Evolutionary conservation across 768 basidiomycete species (phyloP), one percentile per base, ranked within the genome.

Genomic region (Kwoniella heveanensis): DNA sequence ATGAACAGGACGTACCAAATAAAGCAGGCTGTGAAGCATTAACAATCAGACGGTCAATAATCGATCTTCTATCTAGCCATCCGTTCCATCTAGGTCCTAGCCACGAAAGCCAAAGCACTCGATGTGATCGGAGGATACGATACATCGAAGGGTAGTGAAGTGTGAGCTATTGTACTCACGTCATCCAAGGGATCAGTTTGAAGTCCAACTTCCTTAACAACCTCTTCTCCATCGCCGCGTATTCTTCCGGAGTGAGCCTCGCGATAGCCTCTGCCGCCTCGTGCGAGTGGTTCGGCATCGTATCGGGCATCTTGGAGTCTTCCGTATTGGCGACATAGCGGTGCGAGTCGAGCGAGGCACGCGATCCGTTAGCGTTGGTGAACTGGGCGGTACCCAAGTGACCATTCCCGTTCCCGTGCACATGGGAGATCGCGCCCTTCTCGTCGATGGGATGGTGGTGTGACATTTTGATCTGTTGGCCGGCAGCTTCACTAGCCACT

Each of bases 131-230:
- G n/a, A n/a, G n/a, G n/a, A n/a, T n/a, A n/a, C n/a, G n/a, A n/a
- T n/a, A n/a, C n/a, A n/a, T n/a, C n/a, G n/a, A n/a, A n/a, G n/a
- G n/a, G n/a, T n/a, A n/a, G 36, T 25, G 36, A 55, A 30, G 30
- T 39, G 13, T 13, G 21, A n/a, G 29, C 25, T 12, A 9, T 36
- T n/a, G 6, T 27, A 59, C 73, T 57, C 69, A 76, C 77, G 77
- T 78, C 72, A 79, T 77, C 78, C 78, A 79, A 15, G 78, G 78
- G n/a, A 79, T 74, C 51, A 79, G 57, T 25, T 65, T 69, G 48
- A 60, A 36, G 46, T 79, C 78, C 59, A 77, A 58, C 70, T 77
- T 78, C 54, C 73, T 59, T 27, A 79, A 36, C 54, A 78, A 54
- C 21, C 65, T 68, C 64, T 65, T 71, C 57, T 79, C 78, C 21